Evolutionary conservation across 2,329 filamentous ascomycete genomes (phyloP).

Genomic region (Lojkania enalia): DNA sequence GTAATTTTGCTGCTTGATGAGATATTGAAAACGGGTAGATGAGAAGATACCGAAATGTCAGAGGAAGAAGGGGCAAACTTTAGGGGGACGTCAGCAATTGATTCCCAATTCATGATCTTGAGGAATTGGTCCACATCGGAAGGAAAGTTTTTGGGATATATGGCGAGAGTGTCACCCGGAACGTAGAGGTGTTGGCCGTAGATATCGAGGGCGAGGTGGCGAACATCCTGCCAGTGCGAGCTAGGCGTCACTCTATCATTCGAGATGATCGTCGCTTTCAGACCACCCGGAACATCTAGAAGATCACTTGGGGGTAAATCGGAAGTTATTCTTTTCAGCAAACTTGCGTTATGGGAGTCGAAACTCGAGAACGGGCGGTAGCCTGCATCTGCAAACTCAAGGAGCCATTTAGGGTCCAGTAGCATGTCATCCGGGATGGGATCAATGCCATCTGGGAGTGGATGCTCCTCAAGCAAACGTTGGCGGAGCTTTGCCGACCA

Average conservation of each 20-base stretch:
- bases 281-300: slow-evolving; percentile 62
- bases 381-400: slow-evolving; percentile 48
- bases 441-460: slow-evolving; percentile 66
- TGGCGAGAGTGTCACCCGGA: slow-evolving; percentile 78
- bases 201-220: slow-evolving; percentile 68
- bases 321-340: background rate
- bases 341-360: background rate
- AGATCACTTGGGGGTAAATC: slow-evolving; percentile 47
- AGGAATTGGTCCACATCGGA: slow-evolving; percentile 80
- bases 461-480: slow-evolving; percentile 67
- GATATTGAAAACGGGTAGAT: slow-evolving; percentile 45
- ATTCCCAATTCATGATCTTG: slow-evolving; percentile 75
- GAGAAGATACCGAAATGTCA: slow-evolving; percentile 40
- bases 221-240: slow-evolving; percentile 91
- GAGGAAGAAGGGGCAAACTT: slow-evolving; percentile 49
- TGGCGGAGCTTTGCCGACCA: slow-evolving; percentile 73
- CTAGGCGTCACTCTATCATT: slow-evolving; percentile 75
- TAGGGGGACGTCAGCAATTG: slow-evolving; percentile 72
- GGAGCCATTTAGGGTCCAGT: slow-evolving; percentile 73
- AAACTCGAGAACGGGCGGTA: too few relatives aligned
- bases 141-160: slow-evolving; percentile 87
- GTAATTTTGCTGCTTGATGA: slow-evolving; percentile 56
- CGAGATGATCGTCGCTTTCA: slow-evolving; percentile 61
- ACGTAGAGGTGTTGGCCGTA: slow-evolving; percentile 52
- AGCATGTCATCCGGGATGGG: slow-evolving; percentile 75